phyloP scores from a whole-genome alignment of 75 land plant genomes.

The Picea glauca region DNA sequence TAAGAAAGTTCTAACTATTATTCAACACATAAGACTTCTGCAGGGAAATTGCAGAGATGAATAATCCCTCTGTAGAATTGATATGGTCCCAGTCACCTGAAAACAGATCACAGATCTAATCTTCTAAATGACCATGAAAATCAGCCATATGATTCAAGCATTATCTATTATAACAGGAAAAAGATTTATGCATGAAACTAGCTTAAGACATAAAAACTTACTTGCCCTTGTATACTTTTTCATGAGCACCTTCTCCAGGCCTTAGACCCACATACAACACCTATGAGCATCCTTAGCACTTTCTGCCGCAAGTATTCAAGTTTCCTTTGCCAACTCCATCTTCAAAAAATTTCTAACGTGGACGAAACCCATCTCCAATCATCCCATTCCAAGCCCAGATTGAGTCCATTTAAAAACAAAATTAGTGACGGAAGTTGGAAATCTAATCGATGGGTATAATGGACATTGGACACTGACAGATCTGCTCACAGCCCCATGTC shows the following conservation, averaged over 20 bases:
- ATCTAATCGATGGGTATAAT: background rate
- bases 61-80: too few relatives aligned
- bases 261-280: constrained; percentile 79
- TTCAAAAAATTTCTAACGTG: background rate
- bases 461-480: background rate
- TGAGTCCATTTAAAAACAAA: background rate
- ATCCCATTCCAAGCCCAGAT: constrained; percentile 3
- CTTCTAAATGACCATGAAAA: background rate
- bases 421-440: background rate
- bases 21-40: background rate
- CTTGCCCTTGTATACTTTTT: constrained; percentile 96
- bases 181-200: too few relatives aligned
- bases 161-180: too few relatives aligned
- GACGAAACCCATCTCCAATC: constrained; percentile 5
- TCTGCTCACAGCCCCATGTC: too few relatives aligned
- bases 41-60: background rate
- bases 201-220: constrained; percentile 23
- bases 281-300: constrained; percentile 7
- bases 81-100: background rate
- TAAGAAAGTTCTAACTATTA: background rate
- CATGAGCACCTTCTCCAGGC: constrained; percentile 96
- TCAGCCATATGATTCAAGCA: background rate
- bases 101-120: background rate
- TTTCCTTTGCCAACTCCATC: background rate
- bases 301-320: too few relatives aligned